Evolutionary conservation across 768 basidiomycete species (phyloP), one percentile per base, ranked within the genome.

Genomic region (Suillus luteus): DNA sequence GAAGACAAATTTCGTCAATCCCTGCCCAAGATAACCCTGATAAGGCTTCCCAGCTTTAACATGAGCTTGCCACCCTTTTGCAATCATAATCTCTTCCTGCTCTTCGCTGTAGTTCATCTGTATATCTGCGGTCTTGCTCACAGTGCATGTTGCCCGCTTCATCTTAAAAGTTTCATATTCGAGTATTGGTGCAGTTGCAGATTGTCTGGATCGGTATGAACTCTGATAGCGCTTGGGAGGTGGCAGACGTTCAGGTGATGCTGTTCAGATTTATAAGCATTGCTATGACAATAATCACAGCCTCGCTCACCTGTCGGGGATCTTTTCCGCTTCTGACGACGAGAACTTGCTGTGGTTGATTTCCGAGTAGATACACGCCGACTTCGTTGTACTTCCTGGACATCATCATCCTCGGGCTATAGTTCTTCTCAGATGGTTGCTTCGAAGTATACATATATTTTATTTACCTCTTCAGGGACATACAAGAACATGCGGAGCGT

Each of bases 1-100:
- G 22, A 66, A 70, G 0, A 58, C 67, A 65, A 49, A 66, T 27
- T 70, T 70, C 37, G 57, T 59, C 10, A 64, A 51, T 15, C 68
- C 68, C 24, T 59, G 64, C 0, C 61, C 37, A 59, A 69, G 37
- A 59, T 67, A 68, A 37, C 64, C 68, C n/a, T 57, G 59, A 19
- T 38, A 7, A 4, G 58, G 59, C 19, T 62, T 54, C 19, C 22
- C 59, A 22, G 62, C 60, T 6, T 41, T 24, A 7, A 59, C 19
- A 27, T 55, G 62, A 7, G 31, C 5, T 62, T 62, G 62, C 64
- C 65, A 70, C 15, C 62, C 60, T 24, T 33, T 38, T 8, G 60
- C 44, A 51, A 71, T 44, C 27, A 62, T 60, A 8, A 70, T 66
- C 12, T 62, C 35, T 17, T 62, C 61, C 19, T 0, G 19, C 17